Percentiles rank a stretch among this genome's conserved stretches.
These are phyloP conservation scores for Argentina anserina DNA, from an alignment of 306 rosid genomes.

Conservation along the genomic window DNA sequence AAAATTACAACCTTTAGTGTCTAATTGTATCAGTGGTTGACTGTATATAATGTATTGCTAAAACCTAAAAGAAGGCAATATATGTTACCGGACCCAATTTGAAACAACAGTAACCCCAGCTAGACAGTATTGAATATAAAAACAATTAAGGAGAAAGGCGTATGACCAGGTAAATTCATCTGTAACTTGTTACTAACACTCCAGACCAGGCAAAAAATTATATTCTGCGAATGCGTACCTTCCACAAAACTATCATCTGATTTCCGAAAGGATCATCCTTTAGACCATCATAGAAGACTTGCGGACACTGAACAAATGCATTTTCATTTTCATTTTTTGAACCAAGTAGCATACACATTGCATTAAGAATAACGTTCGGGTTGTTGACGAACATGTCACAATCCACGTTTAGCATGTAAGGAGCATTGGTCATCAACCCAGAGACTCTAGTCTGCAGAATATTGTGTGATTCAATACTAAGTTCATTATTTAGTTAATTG, in stretches of 20 bases:
- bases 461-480: background rate
- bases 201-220: background rate
- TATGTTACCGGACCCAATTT: background rate
- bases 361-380: constrained; percentile 45
- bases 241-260: constrained; percentile 24
- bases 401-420: constrained; percentile 61
- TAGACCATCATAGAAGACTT: constrained; percentile 39
- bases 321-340: constrained; percentile 38
- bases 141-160: background rate
- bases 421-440: constrained; percentile 69
- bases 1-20: background rate
- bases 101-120: background rate
- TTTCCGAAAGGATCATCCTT: constrained; percentile 76
- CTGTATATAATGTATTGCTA: background rate
- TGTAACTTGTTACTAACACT: background rate
- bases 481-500: no score
- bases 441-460: constrained; percentile 58
- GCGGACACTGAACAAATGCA: constrained; percentile 63
- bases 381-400: constrained; percentile 71
- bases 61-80: no score
- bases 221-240: constrained; percentile 12
- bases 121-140: no score
- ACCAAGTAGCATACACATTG: constrained; percentile 51
- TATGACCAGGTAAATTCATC: background rate
- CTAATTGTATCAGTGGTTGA: background rate